Base-by-base conservation (phyloP, 176 grass and related monocot genomes). In the Thinopyrum elongatum region DNA sequence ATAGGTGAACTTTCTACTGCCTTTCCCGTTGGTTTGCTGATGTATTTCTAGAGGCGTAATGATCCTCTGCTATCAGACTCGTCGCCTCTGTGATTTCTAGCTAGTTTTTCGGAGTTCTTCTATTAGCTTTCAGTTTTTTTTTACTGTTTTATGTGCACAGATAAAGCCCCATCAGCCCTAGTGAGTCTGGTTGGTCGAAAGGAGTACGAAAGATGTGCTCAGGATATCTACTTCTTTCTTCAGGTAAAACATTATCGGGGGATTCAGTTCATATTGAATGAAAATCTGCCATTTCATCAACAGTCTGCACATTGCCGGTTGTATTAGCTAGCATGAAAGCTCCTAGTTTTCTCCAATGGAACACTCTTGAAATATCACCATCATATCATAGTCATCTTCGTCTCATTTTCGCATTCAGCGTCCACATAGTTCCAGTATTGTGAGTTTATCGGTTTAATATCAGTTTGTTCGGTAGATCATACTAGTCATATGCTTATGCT, bases 201-300 rank as follows among this genome's bases (percentile, higher is more conserved):
- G 87, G 97, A 99, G 84, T 99, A 99, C 16, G 94, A 99, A 85
- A 92, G 83, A 35, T 94, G 94, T 90, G 97, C 92, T 70, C 87
- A 93, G 70, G 97, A 99, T 85, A 81, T 99, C 61, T 99, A 94
- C 86, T 97, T 94, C 83, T 99, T 99, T 91, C 92, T 99, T 78
- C 97, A 99, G 97, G 97, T 94, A 91, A 89, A 51, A 14, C 46
- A 71, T 76, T 81, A 41, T 30, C 63, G 57, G 46, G 69, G 62
- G 51, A 34, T 61, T 77, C 70, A 77, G 14, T 35, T 44, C 34
- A 68, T 87, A 23, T 4, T 28, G 27, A 51, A 65, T 76, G 44
- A 29, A 62, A 74, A 70, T 38, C 65, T 41, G 62, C 61, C n/a
- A 12, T 78, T 46, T 77, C 51, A 21, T 15, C 19, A 68, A 15